These are phyloP conservation scores for Umbilicus rupestris DNA, from an alignment of 164 flowering plant species.

Conservation along the genomic window DNA sequence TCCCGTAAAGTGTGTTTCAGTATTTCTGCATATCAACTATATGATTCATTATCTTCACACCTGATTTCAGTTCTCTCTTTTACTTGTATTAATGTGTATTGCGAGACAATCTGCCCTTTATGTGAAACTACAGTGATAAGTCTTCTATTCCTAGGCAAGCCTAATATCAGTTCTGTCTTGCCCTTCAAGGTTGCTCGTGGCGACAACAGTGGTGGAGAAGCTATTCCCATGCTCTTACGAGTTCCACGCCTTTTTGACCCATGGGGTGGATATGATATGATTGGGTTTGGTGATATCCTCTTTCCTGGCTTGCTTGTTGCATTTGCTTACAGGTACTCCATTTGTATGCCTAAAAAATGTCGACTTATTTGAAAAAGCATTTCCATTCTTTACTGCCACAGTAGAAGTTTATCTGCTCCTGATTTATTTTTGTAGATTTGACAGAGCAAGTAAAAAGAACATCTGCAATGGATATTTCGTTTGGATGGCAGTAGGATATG, in stretches of 20 bases:
- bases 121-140: not conserved
- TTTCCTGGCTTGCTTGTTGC: conserved; percentile 10
- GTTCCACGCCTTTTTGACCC: conserved; percentile 12
- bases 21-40: not conserved
- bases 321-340: conserved; percentile 4
- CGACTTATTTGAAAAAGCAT: not conserved
- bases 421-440: not conserved
- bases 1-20: not conserved
- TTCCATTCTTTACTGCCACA: not conserved
- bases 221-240: conserved; percentile 11
- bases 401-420: not conserved
- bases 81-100: not conserved
- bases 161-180: not conserved
- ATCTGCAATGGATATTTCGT: not conserved
- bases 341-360: not conserved
- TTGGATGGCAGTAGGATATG: not conserved
- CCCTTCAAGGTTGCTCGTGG: conserved; percentile 10
- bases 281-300: conserved; percentile 14
- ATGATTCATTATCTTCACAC: not conserved
- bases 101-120: not conserved
- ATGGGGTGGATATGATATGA: conserved; percentile 12
- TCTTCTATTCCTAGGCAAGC: not conserved
- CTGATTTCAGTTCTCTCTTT: not conserved
- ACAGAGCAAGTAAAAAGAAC: not conserved
- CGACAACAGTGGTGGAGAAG: conserved; percentile 10